These are phyloP conservation scores for Penicillium antarcticum DNA, from an alignment of 495 filamentous ascomycete species.

Conservation along the genomic window DNA sequence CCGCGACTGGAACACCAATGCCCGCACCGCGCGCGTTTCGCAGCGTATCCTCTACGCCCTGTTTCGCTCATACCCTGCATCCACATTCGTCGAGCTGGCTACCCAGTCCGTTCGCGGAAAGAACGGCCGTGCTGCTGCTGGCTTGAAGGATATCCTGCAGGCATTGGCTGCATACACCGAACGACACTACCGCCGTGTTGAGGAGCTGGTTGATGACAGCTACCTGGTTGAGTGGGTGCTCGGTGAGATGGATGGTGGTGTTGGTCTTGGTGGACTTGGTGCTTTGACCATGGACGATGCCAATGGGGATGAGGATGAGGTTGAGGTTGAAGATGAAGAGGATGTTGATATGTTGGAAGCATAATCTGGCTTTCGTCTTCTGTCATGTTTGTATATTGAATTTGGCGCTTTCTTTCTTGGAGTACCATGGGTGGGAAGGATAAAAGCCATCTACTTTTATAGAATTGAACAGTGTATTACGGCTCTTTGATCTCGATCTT, in stretches of 20 bases:
- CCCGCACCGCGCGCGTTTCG: conserved; percentile 76
- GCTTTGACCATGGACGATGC: conserved; percentile 11
- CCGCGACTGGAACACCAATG: conserved; percentile 96
- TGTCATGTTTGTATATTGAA: conserved; percentile 25
- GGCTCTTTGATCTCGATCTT: background rate
- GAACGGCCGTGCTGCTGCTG: conserved; percentile 50
- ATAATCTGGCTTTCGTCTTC: conserved; percentile 18
- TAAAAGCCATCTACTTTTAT: conserved; percentile 28
- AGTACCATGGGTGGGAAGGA: conserved; percentile 23
- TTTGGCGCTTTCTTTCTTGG: conserved; percentile 26
- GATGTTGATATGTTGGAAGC: conserved; percentile 44
- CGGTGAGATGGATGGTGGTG: conserved; percentile 79
- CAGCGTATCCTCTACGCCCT: conserved; percentile 82
- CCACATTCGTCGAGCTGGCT: conserved; percentile 64
- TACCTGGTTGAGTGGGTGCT: conserved; percentile 92
- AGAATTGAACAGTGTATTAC: conserved; percentile 17
- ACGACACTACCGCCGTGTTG: conserved; percentile 81
- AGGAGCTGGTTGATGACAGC: conserved; percentile 90
- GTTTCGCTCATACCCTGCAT: conserved; percentile 72
- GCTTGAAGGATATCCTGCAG: conserved; percentile 76
- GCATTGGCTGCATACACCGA: conserved; percentile 85
- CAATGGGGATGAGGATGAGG: conserved; percentile 28
- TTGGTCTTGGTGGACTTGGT: conserved; percentile 39
- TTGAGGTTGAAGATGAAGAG: conserved; percentile 27
- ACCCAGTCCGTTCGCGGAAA: conserved; percentile 36